Percentiles rank a stretch among this genome's conserved stretches.
These are phyloP conservation scores for Tricholoma terreum DNA, from an alignment of 768 basidiomycete species.

Conservation along the genomic window DNA sequence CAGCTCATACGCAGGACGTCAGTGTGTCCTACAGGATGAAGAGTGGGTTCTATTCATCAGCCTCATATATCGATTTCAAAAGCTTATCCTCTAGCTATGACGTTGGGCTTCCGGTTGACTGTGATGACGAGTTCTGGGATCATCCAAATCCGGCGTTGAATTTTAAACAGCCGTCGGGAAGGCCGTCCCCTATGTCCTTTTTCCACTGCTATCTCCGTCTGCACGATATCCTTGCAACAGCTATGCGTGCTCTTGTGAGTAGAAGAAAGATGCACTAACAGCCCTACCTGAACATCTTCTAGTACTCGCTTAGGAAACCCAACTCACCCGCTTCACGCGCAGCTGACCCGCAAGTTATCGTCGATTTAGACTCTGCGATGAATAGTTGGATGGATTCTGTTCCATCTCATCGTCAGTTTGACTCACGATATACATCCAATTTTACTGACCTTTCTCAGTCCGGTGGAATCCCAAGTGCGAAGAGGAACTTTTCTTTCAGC, in stretches of 20 bases:
- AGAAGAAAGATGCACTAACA: background rate
- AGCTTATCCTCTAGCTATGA: constrained; percentile 51
- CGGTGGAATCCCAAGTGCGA: constrained; percentile 41
- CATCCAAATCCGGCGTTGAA: constrained; percentile 41
- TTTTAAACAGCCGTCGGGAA: constrained; percentile 62
- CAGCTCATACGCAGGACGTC: constrained; percentile 59
- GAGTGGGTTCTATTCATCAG: constrained; percentile 45
- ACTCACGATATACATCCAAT: constrained; percentile 34
- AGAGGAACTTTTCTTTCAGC: constrained; percentile 43
- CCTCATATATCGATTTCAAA: background rate
- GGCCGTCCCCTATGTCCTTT: constrained; percentile 52
- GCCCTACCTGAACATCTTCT: background rate
- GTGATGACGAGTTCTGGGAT: constrained; percentile 75
- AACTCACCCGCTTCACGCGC: constrained; percentile 46
- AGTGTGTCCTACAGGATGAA: constrained; percentile 70
- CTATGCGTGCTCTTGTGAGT: constrained; percentile 56
- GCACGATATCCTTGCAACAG: constrained; percentile 57
- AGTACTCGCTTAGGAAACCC: constrained; percentile 74
- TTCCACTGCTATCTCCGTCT: constrained; percentile 57
- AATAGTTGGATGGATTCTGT: constrained; percentile 78
- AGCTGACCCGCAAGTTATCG: constrained; percentile 62
- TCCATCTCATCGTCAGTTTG: constrained; percentile 52
- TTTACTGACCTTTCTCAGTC: constrained; percentile 25
- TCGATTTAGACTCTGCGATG: constrained; percentile 70
- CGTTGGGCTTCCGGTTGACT: constrained; percentile 58